Evolutionary conservation across 805 yeast genomes (phyloP), one percentile per base, ranked within the genome.

Genomic region (Schwanniomyces vanrijiae): DNA sequence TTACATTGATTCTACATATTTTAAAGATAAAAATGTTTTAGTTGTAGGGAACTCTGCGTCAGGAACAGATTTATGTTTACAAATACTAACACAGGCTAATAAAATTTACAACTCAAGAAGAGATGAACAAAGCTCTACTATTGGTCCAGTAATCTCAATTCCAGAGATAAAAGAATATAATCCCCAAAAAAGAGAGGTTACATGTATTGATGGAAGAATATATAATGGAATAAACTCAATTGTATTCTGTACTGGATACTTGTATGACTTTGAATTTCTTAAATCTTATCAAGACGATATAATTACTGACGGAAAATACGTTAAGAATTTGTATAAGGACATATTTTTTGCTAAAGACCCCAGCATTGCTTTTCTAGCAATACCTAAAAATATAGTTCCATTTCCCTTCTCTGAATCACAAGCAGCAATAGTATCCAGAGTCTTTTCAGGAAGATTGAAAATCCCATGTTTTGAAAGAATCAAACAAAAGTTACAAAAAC

Each of bases 41-140:
- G 58, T 58, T 25, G 54, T 58, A 7, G 62, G 62, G 0, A 83
- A 83, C 55, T 81, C 86, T 5, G 86, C 91, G 3, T 82, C 90
- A 10, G 95, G 90, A 31, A 79, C 81, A 33, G 96, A 88, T 59
- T 8, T 18, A 5, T 48, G 57, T 5, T 42, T 58, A n/a, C 56
- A 55, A 18, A 61, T 58, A 29, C 52, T 55, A 11, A 16, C 58
- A 33, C 59, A 55, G 10, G 52, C 55, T 9, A 47, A 46, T 25
- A 37, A 24, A 13, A 54, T 51, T 8, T 51, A 48, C 8, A 49
- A 55, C 33, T 47, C 56, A n/a, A 31, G 43, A 16, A 41, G 38
- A 28, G 40, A 47, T 24, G n/a, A n/a, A n/a, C n/a, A n/a, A n/a
- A n/a, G n/a, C n/a, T n/a, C n/a, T n/a, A n/a, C n/a, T n/a, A n/a